A percentile compares a stretch with the other conserved stretches of the same genome.
These are phyloP conservation scores for Waltiozyma sp. DNA, from an alignment of 1,139 yeast species.

Conservation along the genomic window DNA sequence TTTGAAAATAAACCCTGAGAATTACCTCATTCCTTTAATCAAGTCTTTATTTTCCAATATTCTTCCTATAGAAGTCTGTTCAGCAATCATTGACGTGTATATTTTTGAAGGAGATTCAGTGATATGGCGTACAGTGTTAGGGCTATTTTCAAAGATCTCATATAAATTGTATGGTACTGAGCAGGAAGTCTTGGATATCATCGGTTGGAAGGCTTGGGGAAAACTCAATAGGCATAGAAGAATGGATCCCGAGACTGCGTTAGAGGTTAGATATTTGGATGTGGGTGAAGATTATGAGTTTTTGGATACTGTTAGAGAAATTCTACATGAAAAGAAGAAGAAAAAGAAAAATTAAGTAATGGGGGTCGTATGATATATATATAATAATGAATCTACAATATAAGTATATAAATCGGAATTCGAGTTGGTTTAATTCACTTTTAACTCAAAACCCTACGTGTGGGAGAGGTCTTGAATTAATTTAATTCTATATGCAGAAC, in stretches of 20 bases:
- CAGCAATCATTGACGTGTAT: slow-evolving; percentile 42
- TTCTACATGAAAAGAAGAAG: slow-evolving; percentile 15
- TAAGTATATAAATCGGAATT: too few species aligned
- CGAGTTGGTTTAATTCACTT: too few species aligned
- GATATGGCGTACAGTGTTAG: slow-evolving; percentile 36
- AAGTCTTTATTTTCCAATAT: slow-evolving; percentile 27
- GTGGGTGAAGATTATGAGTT: slow-evolving; percentile 42
- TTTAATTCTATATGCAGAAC: too few species aligned
- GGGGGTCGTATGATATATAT: too few species aligned
- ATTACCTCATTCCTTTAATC: slow-evolving; percentile 27
- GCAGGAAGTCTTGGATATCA: slow-evolving; percentile 30
- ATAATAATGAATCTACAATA: too few species aligned
- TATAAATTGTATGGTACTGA: slow-evolving; percentile 43
- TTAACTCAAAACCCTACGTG: too few species aligned
- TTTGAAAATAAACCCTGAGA: slow-evolving; percentile 26
- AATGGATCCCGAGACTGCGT: slow-evolving; percentile 7
- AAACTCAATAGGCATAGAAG: slow-evolving; percentile 10
- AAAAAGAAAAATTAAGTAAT: too few species aligned
- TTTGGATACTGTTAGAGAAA: slow-evolving; percentile 28
- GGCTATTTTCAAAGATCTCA: slow-evolving; percentile 34
- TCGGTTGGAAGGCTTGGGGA: slow-evolving; percentile 22
- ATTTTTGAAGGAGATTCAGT: slow-evolving; percentile 52
- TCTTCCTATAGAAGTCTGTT: slow-evolving; percentile 25
- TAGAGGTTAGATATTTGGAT: slow-evolving; percentile 24
- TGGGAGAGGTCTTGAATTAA: too few species aligned